Conservation (phyloP, 768 basidiomycete genomes). For the Suillus subalutaceus region DNA sequence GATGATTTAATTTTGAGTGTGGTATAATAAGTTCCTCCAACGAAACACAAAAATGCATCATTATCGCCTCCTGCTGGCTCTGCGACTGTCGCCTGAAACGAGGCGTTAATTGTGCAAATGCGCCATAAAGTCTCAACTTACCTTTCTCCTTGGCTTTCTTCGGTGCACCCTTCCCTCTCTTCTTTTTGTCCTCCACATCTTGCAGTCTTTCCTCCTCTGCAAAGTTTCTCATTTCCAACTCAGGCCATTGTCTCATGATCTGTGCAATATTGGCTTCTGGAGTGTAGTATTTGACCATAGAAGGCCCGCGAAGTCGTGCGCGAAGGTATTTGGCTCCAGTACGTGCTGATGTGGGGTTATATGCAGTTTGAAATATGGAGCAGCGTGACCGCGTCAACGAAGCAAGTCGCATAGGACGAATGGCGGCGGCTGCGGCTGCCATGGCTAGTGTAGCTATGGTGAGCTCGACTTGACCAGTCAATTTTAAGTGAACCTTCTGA, state of each 20-base stretch:
- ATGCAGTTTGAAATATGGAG: slow-evolving; percentile 82
- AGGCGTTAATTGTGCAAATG: slow-evolving; percentile 9
- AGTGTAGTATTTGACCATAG: slow-evolving; percentile 87
- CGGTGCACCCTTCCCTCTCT: slow-evolving; percentile 82
- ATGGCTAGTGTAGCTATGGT: slow-evolving; percentile 16
- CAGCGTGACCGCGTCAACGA: slow-evolving; percentile 68
- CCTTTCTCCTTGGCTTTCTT: slow-evolving; percentile 76
- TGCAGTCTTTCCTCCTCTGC: slow-evolving; percentile 67
- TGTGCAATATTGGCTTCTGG: slow-evolving; percentile 55
- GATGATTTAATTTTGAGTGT: background rate
- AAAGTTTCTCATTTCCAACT: slow-evolving; percentile 62
- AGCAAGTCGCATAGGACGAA: slow-evolving; percentile 55
- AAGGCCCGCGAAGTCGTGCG: slow-evolving; percentile 77
- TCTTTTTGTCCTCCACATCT: slow-evolving; percentile 69
- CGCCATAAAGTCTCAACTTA: slow-evolving; percentile 33
- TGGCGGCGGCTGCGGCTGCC: slow-evolving; percentile 27
- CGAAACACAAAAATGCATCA: slow-evolving; percentile 1
- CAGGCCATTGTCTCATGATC: slow-evolving; percentile 54
- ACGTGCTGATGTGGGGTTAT: slow-evolving; percentile 80
- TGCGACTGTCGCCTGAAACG: slow-evolving; percentile 53
- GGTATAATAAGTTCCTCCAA: background rate
- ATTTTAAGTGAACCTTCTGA: slow-evolving; percentile 20
- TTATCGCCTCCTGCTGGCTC: slow-evolving; percentile 47
- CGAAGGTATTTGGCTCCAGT: slow-evolving; percentile 94
- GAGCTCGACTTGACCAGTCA: background rate